Conservation (phyloP, 2,329 filamentous ascomycete genomes). For the Ceratocystiopsis brevicomis region DNA sequence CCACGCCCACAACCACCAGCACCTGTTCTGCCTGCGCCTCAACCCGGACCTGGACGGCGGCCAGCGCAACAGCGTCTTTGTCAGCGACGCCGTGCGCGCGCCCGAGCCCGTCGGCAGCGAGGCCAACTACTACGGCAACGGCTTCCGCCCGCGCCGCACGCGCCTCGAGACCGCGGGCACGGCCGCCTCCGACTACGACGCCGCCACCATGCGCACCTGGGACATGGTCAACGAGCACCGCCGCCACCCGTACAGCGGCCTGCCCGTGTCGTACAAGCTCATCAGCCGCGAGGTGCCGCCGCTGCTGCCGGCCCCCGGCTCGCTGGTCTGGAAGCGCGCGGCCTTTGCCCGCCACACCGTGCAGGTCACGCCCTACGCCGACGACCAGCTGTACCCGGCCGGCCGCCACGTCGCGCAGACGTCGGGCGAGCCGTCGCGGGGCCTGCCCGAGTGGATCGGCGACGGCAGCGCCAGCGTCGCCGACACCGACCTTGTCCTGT, state of each 20-base stretch:
- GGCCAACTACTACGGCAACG: constrained; percentile 80
- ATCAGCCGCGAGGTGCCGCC: constrained; percentile 68
- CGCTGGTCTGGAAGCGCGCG: constrained; percentile 75
- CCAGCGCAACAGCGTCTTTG: constrained; percentile 64
- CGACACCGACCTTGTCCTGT: constrained; percentile 73
- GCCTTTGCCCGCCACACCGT: constrained; percentile 75
- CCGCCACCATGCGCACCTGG: constrained; percentile 64
- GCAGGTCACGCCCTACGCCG: constrained; percentile 71
- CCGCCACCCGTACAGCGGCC: constrained; percentile 70
- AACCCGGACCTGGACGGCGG: constrained; percentile 81
- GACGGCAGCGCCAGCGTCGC: constrained; percentile 50
- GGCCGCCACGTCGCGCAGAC: constrained; percentile 80
- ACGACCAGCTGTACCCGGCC: constrained; percentile 68
- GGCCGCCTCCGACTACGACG: constrained; percentile 63
- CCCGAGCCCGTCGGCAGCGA: constrained; percentile 58
- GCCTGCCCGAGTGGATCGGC: constrained; percentile 60
- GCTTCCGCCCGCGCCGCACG: constrained; percentile 71
- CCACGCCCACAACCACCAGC: constrained; percentile 91
- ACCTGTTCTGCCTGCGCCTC: constrained; percentile 78
- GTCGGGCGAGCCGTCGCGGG: constrained; percentile 55
- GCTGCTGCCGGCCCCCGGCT: constrained; percentile 61
- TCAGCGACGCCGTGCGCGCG: constrained; percentile 55
- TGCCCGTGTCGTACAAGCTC: constrained; percentile 73
- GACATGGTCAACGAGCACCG: constrained; percentile 74
- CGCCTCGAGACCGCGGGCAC: constrained; percentile 53